Conservation (phyloP, 192 early-diverging fungal genomes). For the Hyaloraphidium curvatum region DNA sequence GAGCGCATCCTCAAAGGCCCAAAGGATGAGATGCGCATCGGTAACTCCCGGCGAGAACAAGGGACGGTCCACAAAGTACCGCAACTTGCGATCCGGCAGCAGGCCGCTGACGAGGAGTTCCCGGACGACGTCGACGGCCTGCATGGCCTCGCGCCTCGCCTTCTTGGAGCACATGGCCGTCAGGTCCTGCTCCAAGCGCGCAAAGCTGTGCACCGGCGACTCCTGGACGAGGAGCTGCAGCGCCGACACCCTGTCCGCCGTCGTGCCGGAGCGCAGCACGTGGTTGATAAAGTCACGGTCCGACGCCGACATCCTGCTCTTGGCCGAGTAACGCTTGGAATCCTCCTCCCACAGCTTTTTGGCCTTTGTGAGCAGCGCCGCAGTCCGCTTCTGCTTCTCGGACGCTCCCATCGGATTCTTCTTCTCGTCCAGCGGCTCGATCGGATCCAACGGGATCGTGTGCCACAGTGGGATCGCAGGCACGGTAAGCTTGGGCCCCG, state of each 20-base stretch:
- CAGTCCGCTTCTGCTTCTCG: not conserved
- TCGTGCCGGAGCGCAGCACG: slow-evolving; percentile 77
- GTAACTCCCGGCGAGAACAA: slow-evolving; percentile 34
- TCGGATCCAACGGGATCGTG: slow-evolving; percentile 14
- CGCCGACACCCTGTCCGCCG: slow-evolving; percentile 83
- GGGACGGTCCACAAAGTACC: slow-evolving; percentile 84
- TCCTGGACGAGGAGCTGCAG: slow-evolving; percentile 81
- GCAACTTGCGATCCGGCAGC: slow-evolving; percentile 73
- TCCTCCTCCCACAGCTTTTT: not conserved
- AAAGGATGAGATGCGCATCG: slow-evolving; percentile 59
- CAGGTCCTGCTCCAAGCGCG: slow-evolving; percentile 49
- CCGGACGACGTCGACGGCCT: slow-evolving; percentile 72
- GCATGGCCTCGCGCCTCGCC: slow-evolving; percentile 62
- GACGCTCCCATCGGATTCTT: slow-evolving; percentile 1
- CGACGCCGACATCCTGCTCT: slow-evolving; percentile 40
- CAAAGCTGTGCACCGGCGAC: slow-evolving; percentile 65
- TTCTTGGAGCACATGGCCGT: slow-evolving; percentile 80
- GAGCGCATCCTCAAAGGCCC: slow-evolving; percentile 86
- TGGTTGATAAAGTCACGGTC: slow-evolving; percentile 74
- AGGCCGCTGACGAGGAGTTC: slow-evolving; percentile 69
- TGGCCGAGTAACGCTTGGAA: not conserved
- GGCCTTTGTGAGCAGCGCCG: not conserved
- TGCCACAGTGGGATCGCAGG: not conserved
- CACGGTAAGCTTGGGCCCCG: too few relatives aligned
- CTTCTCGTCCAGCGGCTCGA: slow-evolving; percentile 11